Evolutionary conservation across 192 early-diverging fungal species (phyloP), one percentile per base, ranked within the genome.

Genomic region (Backusella liffmaniae): DNA sequence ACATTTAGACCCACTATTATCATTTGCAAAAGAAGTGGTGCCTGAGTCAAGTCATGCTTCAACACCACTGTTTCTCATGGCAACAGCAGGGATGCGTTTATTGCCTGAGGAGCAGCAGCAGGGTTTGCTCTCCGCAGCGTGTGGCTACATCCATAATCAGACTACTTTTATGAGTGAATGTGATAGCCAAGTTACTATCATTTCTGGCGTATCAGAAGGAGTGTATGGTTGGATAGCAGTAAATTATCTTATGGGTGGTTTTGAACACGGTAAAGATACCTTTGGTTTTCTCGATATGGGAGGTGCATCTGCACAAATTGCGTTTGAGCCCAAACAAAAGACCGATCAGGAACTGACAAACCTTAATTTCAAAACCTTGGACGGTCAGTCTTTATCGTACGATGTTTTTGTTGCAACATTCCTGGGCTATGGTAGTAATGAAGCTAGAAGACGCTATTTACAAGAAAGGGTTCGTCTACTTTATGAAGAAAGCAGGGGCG

Each of bases 281-380:
- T 91, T 90, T 77, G 94, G 94, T 2, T 96, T 99, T 74, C 75
- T 99, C 69, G 98, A 99, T 75, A 96, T 99, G 96, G 98, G 97
- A 65, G 96, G 96, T 0, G 96, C 96, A n/a, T 94, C 92, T 44
- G 90, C 96, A 29, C 98, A 99, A 83, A 99, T 99, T 78, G 96
- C 96, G 2, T 99, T 98, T 88, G 94, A 96, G 78, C 96, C 98
- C 5, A 84, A 92, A 21, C 82, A 80, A 49, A 75, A 85, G n/a
- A 93, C 95, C 77, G 76, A 72, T 12, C 80, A 93, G 42, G 95
- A 98, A 76, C 72, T 98, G 71, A 92, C 92, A 7, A 56, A 73
- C 9, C 88, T 98, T 21, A 87, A 84, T 1, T 73, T 99, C 44
- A 83, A 91, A 15, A 91, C 87, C 15, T 72, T 96, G 1, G 92